Conservation (phyloP, 148 eudicot genomes). For the Rhododendron kiyosumense region DNA sequence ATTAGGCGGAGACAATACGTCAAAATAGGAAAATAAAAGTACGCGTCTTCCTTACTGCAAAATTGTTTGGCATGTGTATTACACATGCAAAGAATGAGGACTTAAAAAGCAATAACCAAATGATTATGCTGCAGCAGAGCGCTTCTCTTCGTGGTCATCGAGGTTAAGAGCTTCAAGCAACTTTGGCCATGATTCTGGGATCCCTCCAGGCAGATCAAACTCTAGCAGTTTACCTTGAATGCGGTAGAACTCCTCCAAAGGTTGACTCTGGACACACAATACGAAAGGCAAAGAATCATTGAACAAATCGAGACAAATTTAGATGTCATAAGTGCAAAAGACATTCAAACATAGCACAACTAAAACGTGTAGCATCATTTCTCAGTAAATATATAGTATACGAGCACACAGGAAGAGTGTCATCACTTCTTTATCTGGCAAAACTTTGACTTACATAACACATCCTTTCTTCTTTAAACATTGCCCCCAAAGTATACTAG, state of each 20-base stretch:
- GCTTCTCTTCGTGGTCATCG: constrained; percentile 79
- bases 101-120: not conserved
- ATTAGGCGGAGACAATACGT: not conserved
- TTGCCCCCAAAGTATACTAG: not conserved
- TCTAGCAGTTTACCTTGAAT: constrained; percentile 70
- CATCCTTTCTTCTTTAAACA: not conserved
- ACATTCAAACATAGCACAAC: not conserved
- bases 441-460: not conserved
- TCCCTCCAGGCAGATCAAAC: constrained; percentile 94
- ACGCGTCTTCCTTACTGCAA: constrained; percentile 6
- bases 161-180: constrained; percentile 84
- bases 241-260: constrained; percentile 81
- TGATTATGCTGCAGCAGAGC: constrained; percentile 54
- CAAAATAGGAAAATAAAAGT: not conserved
- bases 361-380: not conserved
- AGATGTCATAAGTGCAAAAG: not conserved
- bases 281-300: not conserved
- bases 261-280: constrained; percentile 66
- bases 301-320: not conserved
- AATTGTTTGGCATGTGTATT: constrained; percentile 15
- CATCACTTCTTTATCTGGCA: not conserved
- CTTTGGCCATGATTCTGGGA: constrained; percentile 96
- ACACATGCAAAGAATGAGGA: constrained; percentile 20
- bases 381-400: not conserved
- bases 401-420: not conserved